phyloP scores from a whole-genome alignment of 768 basidiomycete genomes.

The Russula ochroleuca region DNA sequence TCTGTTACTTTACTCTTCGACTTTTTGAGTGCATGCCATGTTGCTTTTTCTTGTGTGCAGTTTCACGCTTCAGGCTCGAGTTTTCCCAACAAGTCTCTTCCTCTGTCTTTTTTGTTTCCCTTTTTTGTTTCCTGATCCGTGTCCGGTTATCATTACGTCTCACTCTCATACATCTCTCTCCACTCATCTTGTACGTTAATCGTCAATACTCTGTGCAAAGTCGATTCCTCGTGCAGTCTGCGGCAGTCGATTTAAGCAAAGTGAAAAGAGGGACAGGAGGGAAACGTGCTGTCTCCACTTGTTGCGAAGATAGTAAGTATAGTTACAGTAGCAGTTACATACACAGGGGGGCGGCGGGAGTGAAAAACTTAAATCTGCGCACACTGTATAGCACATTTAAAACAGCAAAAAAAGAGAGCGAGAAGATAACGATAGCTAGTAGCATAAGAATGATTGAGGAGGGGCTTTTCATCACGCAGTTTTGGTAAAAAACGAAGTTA shows the following conservation, averaged over 20 bases:
- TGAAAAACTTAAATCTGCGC: too few relatives aligned
- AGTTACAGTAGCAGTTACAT: too few relatives aligned
- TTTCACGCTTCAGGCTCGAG: conserved; percentile 13
- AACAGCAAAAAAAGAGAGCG: not conserved
- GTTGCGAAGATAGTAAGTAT: not conserved
- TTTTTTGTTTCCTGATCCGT: conserved; percentile 25
- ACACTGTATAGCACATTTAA: too few relatives aligned
- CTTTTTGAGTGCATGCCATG: not conserved
- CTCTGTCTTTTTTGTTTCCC: conserved; percentile 24
- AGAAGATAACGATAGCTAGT: not conserved
- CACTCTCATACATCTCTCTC: conserved; percentile 24
- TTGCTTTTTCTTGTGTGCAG: conserved; percentile 12
- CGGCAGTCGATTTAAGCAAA: conserved; percentile 4
- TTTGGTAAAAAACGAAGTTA: conserved; percentile 28
- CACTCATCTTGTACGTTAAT: conserved; percentile 32
- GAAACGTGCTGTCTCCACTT: not conserved
- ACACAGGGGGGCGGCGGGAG: too few relatives aligned
- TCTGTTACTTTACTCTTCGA: conserved; percentile 11
- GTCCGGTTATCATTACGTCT: conserved; percentile 28
- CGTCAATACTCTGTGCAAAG: conserved; percentile 26
- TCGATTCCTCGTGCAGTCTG: conserved; percentile 18
- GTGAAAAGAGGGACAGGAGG: too few relatives aligned
- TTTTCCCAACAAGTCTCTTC: conserved; percentile 20
- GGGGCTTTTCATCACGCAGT: not conserved
- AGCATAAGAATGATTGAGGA: not conserved